Evolutionary conservation across 768 basidiomycete genomes (phyloP).

Genomic region (Suillus bovinus): DNA sequence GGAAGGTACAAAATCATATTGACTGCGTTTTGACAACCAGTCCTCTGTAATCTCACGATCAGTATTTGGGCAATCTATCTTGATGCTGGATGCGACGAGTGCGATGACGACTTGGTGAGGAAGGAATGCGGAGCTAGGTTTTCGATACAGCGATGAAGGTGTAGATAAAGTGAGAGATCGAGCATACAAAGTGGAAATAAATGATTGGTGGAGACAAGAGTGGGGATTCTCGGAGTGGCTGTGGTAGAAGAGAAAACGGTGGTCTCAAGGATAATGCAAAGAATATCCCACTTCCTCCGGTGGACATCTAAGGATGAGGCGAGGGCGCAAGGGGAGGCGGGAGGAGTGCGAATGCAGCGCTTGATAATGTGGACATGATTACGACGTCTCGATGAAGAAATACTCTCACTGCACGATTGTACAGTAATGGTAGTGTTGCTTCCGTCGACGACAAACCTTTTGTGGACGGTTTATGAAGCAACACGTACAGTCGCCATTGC

Average conservation of each 20-base stretch:
- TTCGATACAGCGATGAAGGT: slow-evolving; percentile 42
- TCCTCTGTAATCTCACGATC: slow-evolving; percentile 75
- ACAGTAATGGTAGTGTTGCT: slow-evolving; percentile 66
- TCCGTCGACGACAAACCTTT: slow-evolving; percentile 32
- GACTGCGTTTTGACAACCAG: slow-evolving; percentile 67
- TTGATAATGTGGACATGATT: slow-evolving; percentile 63
- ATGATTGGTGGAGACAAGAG: slow-evolving; percentile 58
- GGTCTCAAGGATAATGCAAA: slow-evolving; percentile 80
- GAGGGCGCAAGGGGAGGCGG: slow-evolving; percentile 36
- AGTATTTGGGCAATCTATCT: slow-evolving; percentile 58
- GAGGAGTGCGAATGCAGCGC: slow-evolving; percentile 68
- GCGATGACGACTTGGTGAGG: slow-evolving; percentile 72
- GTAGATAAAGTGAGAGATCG: slow-evolving; percentile 73
- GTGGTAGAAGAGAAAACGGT: slow-evolving; percentile 65
- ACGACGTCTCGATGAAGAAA: slow-evolving; percentile 73
- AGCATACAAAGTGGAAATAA: slow-evolving; percentile 55
- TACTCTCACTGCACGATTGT: slow-evolving; percentile 74
- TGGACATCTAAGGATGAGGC: slow-evolving; percentile 46
- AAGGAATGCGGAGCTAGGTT: slow-evolving; percentile 53
- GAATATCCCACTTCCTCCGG: slow-evolving; percentile 85
- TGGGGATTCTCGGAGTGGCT: slow-evolving; percentile 50
- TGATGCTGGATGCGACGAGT: slow-evolving; percentile 68
- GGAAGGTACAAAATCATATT: slow-evolving; percentile 29
- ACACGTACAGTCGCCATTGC: slow-evolving; percentile 19
- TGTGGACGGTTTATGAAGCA: slow-evolving; percentile 38